Conservation (phyloP, 2,329 filamentous ascomycete genomes). For the Fusarium lateritium region DNA sequence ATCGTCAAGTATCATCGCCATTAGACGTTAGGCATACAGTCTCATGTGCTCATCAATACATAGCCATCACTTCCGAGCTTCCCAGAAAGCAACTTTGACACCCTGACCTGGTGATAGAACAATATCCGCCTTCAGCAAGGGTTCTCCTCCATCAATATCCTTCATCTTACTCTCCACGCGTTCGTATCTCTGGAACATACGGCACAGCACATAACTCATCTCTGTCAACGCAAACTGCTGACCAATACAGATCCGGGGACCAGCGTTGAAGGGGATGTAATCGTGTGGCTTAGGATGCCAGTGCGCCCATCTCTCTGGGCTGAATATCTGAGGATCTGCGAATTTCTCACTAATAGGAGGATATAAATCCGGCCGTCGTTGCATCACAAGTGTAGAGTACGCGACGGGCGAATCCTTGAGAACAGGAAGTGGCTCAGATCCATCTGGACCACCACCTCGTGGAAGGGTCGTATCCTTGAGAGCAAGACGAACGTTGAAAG, state of each 20-base stretch:
- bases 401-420: conserved; percentile 75
- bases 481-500: conserved; percentile 82
- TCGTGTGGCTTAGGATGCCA: conserved; percentile 78
- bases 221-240: conserved; percentile 88
- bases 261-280: conserved; percentile 83
- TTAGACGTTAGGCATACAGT: not conserved
- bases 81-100: conserved; percentile 70
- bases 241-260: conserved; percentile 81
- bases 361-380: conserved; percentile 76
- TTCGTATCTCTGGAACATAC: conserved; percentile 81
- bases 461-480: conserved; percentile 83
- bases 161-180: conserved; percentile 71
- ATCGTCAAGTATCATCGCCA: not conserved
- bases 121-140: conserved; percentile 71
- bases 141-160: conserved; percentile 67
- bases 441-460: conserved; percentile 76
- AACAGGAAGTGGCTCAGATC: conserved; percentile 73
- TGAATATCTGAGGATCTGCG: conserved; percentile 66
- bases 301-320: conserved; percentile 76
- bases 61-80: conserved; percentile 53
- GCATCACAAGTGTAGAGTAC: conserved; percentile 81
- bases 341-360: conserved; percentile 64
- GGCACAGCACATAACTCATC: conserved; percentile 79
- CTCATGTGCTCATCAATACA: not conserved
- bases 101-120: conserved; percentile 72